Base-by-base conservation (phyloP, 306 rosid genomes). In the Adenanthera pavonina region DNA sequence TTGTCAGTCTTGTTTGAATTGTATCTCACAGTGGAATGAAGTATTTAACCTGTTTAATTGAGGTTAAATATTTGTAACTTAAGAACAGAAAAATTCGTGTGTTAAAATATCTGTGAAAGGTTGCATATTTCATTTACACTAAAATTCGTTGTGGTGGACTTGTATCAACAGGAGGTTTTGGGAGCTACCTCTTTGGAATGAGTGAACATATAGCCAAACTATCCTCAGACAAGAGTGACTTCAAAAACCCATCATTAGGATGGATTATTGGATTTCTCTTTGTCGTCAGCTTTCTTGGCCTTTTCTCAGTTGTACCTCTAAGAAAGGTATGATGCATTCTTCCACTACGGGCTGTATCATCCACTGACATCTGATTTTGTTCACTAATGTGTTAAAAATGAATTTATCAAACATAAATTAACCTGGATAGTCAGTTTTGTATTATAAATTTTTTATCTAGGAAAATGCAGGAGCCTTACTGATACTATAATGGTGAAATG, bases 251-350 rank as follows among this genome's bases (percentile, higher is more conserved):
- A 9, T 73, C 74, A 62, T 67, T 85, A 71, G 91, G 87, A 41
- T 88, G 91, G 91, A 88, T 88, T 4, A 83, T 88, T 74, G 89
- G 72, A 69, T 88, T 88, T 85, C 89, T 88, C 76, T 85, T 88
- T 83, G 91, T 88, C 72, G 91, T 88, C 76, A 88, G 91, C 82
- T 88, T 88, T 78, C 84, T 88, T 51, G 91, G 91, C 2, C 91
- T 88, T 52, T 85, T 88, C 83, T 88, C 91, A 43, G 89, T 88
- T 75, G 91, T 88, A 66, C 91, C 91, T 81, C 80, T 88, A 4
- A 20, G 91, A 72, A 88, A 83, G 89, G 91, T 88, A 65, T 62
- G 70, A 2, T 53, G 44, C 68, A 73, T 85, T 80, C 72, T 80
- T 41, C 34, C 72, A 8, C 12, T 16, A 7, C 47, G 15, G 47